These are phyloP conservation scores for Mortierella claussenii DNA, from an alignment of 192 early-diverging fungal species.

Conservation along the genomic window DNA sequence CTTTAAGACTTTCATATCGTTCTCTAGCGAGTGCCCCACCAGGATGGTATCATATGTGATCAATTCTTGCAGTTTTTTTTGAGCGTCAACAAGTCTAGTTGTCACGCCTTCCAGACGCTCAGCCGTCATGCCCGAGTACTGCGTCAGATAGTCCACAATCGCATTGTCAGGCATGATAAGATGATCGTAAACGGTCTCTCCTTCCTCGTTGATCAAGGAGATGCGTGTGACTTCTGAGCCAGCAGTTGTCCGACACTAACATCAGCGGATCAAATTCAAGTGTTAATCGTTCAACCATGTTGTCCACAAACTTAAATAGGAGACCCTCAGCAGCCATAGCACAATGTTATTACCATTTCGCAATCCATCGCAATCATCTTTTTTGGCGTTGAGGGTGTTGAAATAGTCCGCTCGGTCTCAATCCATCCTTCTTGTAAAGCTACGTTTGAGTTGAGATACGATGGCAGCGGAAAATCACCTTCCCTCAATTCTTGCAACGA, in stretches of 20 bases:
- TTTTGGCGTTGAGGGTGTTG: neutral
- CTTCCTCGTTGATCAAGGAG: constrained; percentile 59
- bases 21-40: constrained; percentile 69
- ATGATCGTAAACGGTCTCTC: constrained; percentile 58
- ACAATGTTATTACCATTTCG: constrained; percentile 78
- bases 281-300: no score
- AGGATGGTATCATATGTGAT: constrained; percentile 61
- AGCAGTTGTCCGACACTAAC: constrained; percentile 39
- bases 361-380: constrained; percentile 65
- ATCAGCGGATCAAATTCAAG: no score
- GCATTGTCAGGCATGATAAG: constrained; percentile 61
- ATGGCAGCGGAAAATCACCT: constrained; percentile 28
- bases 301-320: no score
- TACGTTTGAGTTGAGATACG: constrained; percentile 4
- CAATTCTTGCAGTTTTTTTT: constrained; percentile 59
- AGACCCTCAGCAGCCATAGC: no score
- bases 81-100: constrained; percentile 56
- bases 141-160: constrained; percentile 64
- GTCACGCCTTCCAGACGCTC: constrained; percentile 54
- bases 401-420: constrained; percentile 9
- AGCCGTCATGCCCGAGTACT: constrained; percentile 66
- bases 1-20: constrained; percentile 73
- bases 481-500: constrained; percentile 17
- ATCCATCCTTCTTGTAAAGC: constrained; percentile 17
- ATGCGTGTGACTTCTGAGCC: constrained; percentile 64